Base-by-base conservation (phyloP, 2,329 filamentous ascomycete species). In the Ascochyta fabae region DNA sequence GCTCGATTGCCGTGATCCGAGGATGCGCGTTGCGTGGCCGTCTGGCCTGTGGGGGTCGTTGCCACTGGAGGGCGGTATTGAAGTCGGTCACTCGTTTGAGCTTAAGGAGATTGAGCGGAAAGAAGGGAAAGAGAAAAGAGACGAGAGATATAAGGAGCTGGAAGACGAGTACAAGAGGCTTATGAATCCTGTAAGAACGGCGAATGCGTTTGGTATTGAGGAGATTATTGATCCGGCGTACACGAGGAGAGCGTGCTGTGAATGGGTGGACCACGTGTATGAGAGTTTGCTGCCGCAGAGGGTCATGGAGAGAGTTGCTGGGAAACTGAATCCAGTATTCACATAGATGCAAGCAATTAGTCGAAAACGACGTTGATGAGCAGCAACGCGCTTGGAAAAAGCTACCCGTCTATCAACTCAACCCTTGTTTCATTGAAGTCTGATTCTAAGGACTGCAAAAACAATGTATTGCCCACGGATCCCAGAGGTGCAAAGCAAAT, bases 111-210 rank as follows among this genome's bases (percentile, higher is more conserved):
- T 80, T 29, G 82, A 82, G 26, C 80, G 82, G 53, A 81, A 79
- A 48, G 65, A 77, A 24, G 83, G 83, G 0, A 73, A 77, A 31
- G 80, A 82, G 58, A 79, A 78, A 49, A 67, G 75, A 44, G 74
- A 79, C 16, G 78, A 78, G 58, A 70, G 80, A 38, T 88, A 87
- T 60, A 76, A 78, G 36, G 82, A 86, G 64, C 61, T 88, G 29
- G 83, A 87, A 40, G 79, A 83, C 23, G 84, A 86, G 68, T 88
- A 88, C 67, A 73, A 78, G 33, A 76, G 85, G 22, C 65, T 88
- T 59, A 87, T 88, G 83, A 88, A 87, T 60, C 86, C 86, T 0
- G 83, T 88, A 1, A 75, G 86, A 15, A 87, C 85, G 4, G 86
- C 86, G 12, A 87, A 87, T 72, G 80, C 81, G 10, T 88, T 88